Base-by-base conservation (phyloP, 306 rosid genomes). In the Hippophae rhamnoides region DNA sequence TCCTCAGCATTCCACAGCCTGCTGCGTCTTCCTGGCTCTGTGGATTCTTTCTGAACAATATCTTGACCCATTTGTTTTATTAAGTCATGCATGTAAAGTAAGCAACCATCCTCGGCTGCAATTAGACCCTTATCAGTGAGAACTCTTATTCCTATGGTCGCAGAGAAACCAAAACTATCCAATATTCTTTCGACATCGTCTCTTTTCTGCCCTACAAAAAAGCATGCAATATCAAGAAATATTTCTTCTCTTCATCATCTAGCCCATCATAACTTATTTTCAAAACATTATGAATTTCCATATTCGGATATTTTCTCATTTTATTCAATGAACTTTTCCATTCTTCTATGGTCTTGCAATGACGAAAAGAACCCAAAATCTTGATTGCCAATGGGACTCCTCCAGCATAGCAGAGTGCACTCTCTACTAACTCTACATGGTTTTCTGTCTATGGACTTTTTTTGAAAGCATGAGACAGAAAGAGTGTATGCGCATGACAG, bases 201-300 rank as follows among this genome's bases (percentile, higher is more conserved):
- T 38, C 55, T 47, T 1, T 7, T 47, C 18, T 10, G 2, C 9
- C 14, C 8, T 6, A 46, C 12, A 13, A 60, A 60, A 23, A 60
- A 47, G 7, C 54, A 60, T 10, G 54, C 65, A 60, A 47, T n/a
- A 10, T 60, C 65, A 1, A 60, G 65, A 38, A 60, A 60, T 43
- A 25, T 31, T 45, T 13, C 44, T 26, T 60, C 54, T 18, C 45
- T 5, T 0, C 1, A 10, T 48, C 64, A 6, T 60, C 65, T 40
- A 60, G 8, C 3, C 26, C 43, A 5, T 44, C 8, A 10, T 58
- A 58, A 58, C 52, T 43, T 8, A 58, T 43, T 43, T 23, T 58
- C 14, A 58, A 27, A 2, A 43, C 27, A 1, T 43, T 8, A 5
- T 43, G 40, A 23, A 58, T 47, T 31, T 58, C 31, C 3, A 6